Conservation (phyloP, 768 basidiomycete species). For the Coprinopsis strossmayeri region DNA sequence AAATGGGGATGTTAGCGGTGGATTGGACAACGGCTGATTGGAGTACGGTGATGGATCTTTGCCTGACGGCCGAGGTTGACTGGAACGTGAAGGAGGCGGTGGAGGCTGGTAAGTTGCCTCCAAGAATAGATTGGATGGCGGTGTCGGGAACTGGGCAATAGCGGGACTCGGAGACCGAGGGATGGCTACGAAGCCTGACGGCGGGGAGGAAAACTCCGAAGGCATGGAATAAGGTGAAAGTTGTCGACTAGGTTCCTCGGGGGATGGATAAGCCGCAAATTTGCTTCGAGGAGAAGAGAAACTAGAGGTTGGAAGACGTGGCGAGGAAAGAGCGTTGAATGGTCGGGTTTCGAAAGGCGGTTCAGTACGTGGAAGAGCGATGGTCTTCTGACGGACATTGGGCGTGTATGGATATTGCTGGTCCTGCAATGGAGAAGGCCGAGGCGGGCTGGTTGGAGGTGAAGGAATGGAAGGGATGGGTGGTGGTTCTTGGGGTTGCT, state of each 20-base stretch:
- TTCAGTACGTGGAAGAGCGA: no score
- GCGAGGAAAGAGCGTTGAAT: not conserved
- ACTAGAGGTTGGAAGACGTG: not conserved
- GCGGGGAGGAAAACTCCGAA: not conserved
- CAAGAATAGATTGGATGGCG: slow-evolving; percentile 9
- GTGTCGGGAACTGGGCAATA: not conserved
- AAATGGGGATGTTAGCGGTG: no score
- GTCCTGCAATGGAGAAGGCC: no score
- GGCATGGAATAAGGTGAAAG: not conserved
- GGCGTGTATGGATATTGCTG: no score
- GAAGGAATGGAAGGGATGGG: not conserved
- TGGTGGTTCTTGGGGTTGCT: not conserved
- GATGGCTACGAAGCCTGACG: slow-evolving; percentile 4
- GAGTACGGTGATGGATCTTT: no score
- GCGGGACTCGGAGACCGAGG: not conserved
- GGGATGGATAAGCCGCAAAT: slow-evolving; percentile 6
- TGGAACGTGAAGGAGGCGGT: slow-evolving; percentile 13
- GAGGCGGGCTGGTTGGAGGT: not conserved
- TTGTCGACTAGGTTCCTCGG: not conserved
- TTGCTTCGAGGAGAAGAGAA: not conserved
- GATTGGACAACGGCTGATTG: no score
- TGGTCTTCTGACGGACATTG: no score
- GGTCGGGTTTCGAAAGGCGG: not conserved
- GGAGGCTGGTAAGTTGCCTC: slow-evolving; percentile 25
- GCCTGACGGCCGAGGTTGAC: no score